Conservation (phyloP, 2,329 filamentous ascomycete genomes). For the Cladosporium sp. region DNA sequence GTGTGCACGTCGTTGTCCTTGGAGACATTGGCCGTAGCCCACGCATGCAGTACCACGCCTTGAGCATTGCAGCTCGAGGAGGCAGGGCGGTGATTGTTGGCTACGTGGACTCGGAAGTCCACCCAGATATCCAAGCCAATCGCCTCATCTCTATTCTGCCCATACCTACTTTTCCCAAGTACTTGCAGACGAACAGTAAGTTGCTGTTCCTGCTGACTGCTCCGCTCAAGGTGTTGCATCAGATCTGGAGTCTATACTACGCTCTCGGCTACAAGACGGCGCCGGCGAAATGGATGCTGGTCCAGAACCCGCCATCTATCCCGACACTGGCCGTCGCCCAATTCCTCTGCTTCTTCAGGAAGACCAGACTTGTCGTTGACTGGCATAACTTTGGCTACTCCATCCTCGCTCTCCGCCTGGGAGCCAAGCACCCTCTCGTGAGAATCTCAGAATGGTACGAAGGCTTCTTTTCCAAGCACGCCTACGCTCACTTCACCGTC, state of each 20-base stretch:
- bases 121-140: slow-evolving; percentile 72
- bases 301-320: slow-evolving; percentile 93
- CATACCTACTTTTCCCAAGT: slow-evolving; percentile 65
- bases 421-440: slow-evolving; percentile 70
- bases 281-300: slow-evolving; percentile 81
- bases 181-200: slow-evolving; percentile 66
- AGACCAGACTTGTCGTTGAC: slow-evolving; percentile 83
- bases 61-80: slow-evolving; percentile 83
- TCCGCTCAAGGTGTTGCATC: slow-evolving; percentile 83
- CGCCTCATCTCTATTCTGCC: slow-evolving; percentile 70
- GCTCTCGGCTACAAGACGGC: slow-evolving; percentile 72
- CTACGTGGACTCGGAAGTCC: slow-evolving; percentile 80
- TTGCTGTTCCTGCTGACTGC: slow-evolving; percentile 76
- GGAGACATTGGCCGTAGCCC: slow-evolving; percentile 95
- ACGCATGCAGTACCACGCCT: slow-evolving; percentile 96
- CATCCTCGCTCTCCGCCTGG: slow-evolving; percentile 72
- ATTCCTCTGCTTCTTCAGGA: slow-evolving; percentile 71
- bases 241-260: slow-evolving; percentile 69
- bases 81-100: slow-evolving; percentile 82
- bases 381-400: slow-evolving; percentile 99
- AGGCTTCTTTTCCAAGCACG: slow-evolving; percentile 64
- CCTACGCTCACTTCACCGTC: slow-evolving; percentile 79
- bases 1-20: slow-evolving; percentile 82
- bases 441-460: slow-evolving; percentile 77
- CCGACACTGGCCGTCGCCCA: slow-evolving; percentile 79